A percentile compares a stretch with the other conserved stretches of the same genome.
Evolutionary conservation across 1,284 basidiomycete genomes (phyloP).

Genomic region (Ustilago tritici): DNA sequence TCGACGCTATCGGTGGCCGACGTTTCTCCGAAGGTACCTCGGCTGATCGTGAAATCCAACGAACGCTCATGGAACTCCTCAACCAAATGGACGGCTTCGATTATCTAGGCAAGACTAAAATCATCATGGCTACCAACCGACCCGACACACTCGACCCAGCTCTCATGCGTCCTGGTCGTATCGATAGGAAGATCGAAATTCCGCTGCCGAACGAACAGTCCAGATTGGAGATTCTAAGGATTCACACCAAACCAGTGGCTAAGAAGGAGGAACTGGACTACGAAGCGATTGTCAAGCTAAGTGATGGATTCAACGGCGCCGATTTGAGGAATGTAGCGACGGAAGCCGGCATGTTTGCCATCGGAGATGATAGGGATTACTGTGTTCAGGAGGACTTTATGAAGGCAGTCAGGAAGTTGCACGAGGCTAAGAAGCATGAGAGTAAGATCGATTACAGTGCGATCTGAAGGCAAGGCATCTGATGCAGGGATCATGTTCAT

Average conservation of each 20-base stretch:
- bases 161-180: slow-evolving; percentile 90
- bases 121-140: slow-evolving; percentile 81
- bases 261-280: slow-evolving; percentile 80
- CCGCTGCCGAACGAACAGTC: slow-evolving; percentile 98
- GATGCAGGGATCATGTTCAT: not conserved
- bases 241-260: slow-evolving; percentile 87
- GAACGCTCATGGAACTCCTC: slow-evolving; percentile 98
- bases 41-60: slow-evolving; percentile 97
- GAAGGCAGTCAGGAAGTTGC: slow-evolving; percentile 96
- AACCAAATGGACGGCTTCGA: slow-evolving; percentile 99
- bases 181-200: slow-evolving; percentile 98
- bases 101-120: slow-evolving; percentile 91
- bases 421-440: slow-evolving; percentile 74
- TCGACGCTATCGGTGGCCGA: slow-evolving; percentile 74
- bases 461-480: slow-evolving; percentile 20
- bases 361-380: slow-evolving; percentile 83
- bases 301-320: slow-evolving; percentile 69
- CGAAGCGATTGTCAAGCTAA: slow-evolving; percentile 79
- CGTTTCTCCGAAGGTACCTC: slow-evolving; percentile 98
- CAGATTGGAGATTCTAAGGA: slow-evolving; percentile 93
- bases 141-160: slow-evolving; percentile 90
- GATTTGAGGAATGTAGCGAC: slow-evolving; percentile 97
- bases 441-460: slow-evolving; percentile 65
- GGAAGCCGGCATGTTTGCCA: slow-evolving; percentile 99
- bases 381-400: slow-evolving; percentile 86